Evolutionary conservation across 768 basidiomycete genomes (phyloP), one percentile per base, ranked within the genome.

Genomic region (Dentipellis sp.): DNA sequence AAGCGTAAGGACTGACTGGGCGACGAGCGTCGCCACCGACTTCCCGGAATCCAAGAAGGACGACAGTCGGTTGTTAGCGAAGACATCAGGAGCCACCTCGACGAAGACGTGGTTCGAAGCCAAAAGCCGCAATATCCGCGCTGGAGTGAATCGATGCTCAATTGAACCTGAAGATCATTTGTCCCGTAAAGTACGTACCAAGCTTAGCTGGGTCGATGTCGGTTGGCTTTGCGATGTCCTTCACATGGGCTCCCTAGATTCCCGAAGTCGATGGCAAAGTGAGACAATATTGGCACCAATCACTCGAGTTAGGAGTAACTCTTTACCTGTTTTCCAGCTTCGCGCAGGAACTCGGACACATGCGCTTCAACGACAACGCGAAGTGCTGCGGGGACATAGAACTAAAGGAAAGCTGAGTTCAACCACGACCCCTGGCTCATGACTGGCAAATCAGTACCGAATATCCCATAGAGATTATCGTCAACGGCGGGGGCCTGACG

Each of bases 21-120:
- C 52, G 16, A 55, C 22, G 16, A 62, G 17, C 11, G 54, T 6
- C 68, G 70, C 48, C 59, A 56, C 37, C 58, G 62, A 10, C 65
- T 52, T 56, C 68, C 73, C 19, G 62, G 59, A 1, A 70, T 72
- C 74, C 21, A 75, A 51, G 40, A 64, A 54, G 16, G 68, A 66
- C 1, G 74, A 74, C 16, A 69, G 62, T 9, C 71, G 68, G 50
- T 70, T 77, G 57, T 73, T 69, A 3, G 71, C 66, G 56, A 74
- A 77, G 10, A 71, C 66, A 57, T 74, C 61, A 1, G 72, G 73
- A 17, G 53, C 54, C 14, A 72, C 58, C 51, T 75, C 75, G 11
- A 59, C 62, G 55, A 72, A 76, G 55, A 77, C 62, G 57, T 75
- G 72, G 52, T 69, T 62, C 1, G 68, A 70, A 7, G 72, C 71